phyloP scores from a whole-genome alignment of 371 early-diverging fungal species.

The Mucor lusitanicus region DNA sequence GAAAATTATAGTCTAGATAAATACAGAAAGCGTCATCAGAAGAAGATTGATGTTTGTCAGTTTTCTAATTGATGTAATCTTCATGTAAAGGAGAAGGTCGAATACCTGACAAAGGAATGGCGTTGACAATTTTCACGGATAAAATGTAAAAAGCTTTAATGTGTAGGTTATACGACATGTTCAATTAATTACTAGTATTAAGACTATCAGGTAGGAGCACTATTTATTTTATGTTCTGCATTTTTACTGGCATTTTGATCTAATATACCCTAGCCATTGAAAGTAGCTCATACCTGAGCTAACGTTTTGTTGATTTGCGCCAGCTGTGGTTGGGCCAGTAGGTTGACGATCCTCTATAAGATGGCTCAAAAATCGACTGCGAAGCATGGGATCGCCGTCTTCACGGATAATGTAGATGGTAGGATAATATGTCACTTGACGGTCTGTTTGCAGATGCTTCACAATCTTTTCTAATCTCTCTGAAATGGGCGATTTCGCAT shows the following conservation, averaged over 20 bases:
- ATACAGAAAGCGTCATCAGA: too few relatives aligned
- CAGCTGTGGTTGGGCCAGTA: conserved; percentile 73
- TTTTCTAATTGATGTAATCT: too few relatives aligned
- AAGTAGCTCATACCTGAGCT: conserved; percentile 78
- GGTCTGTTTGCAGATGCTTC: conserved; percentile 52
- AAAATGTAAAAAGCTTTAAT: too few relatives aligned
- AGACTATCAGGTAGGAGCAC: not conserved
- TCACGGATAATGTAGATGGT: conserved; percentile 85
- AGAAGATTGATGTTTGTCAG: too few relatives aligned
- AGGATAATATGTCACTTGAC: conserved; percentile 63
- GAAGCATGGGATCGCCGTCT: conserved; percentile 86
- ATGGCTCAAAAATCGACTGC: conserved; percentile 84
- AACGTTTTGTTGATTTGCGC: conserved; percentile 45
- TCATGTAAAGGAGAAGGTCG: too few relatives aligned
- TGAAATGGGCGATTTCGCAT: conserved; percentile 59
- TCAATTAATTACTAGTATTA: not conserved
- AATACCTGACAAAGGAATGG: too few relatives aligned
- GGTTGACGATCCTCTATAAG: conserved; percentile 89
- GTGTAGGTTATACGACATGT: too few relatives aligned
- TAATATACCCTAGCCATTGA: conserved; percentile 64
- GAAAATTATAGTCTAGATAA: too few relatives aligned
- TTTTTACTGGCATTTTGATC: conserved; percentile 38
- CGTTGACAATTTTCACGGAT: too few relatives aligned
- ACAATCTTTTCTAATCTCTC: conserved; percentile 61
- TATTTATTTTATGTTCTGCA: not conserved